Conservation (phyloP, 2,329 filamentous ascomycete species). For the Aspergillus sp. region DNA sequence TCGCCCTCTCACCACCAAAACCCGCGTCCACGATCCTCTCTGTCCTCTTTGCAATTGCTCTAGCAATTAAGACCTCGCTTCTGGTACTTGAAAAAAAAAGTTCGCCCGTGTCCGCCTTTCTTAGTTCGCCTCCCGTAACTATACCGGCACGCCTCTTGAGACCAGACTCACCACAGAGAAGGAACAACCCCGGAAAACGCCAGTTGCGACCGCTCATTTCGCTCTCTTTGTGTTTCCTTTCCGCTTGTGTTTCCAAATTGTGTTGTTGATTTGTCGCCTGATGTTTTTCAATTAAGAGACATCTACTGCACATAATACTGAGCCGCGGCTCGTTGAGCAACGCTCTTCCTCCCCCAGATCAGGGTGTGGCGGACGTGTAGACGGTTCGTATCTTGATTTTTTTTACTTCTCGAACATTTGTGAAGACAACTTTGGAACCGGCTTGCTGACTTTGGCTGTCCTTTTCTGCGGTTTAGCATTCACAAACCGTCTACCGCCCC, state of each 20-base stretch:
- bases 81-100: conserved; percentile 5
- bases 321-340: conserved; percentile 43
- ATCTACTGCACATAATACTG: conserved; percentile 28
- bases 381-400: conserved; percentile 36
- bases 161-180: conserved; percentile 16
- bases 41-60: conserved; percentile 10
- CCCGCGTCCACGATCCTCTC: conserved; percentile 12
- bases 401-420: not conserved
- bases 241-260: conserved; percentile 7
- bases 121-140: conserved; percentile 1
- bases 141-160: conserved; percentile 4
- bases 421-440: conserved; percentile 2
- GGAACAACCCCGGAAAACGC: conserved; percentile 16
- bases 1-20: conserved; percentile 3
- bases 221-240: conserved; percentile 23
- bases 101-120: conserved; percentile 10
- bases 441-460: conserved; percentile 21
- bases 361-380: conserved; percentile 42
- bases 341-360: conserved; percentile 39
- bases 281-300: conserved; percentile 44
- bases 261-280: conserved; percentile 29
- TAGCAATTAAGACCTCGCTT: conserved; percentile 6
- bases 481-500: conserved; percentile 35
- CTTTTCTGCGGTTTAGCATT: conserved; percentile 18
- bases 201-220: conserved; percentile 25